Evolutionary conservation across 805 yeast genomes (phyloP), one percentile per base, ranked within the genome.

Genomic region (Grigorovia transvaalensis): DNA sequence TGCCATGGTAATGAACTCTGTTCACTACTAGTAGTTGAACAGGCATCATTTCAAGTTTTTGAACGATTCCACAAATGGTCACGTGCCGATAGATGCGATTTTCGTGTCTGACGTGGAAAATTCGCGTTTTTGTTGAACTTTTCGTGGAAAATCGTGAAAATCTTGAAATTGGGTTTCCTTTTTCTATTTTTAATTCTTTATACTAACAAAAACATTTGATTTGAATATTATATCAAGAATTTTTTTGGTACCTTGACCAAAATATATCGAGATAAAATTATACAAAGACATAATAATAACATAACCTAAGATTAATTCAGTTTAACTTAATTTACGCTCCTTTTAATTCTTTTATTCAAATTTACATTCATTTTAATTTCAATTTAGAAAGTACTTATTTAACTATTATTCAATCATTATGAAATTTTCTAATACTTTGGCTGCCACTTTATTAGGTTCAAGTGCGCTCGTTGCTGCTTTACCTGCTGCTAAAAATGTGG

Each of bases 371-470:
- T 33, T 33, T 33, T 33, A 33, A n/a, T n/a, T 11, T 33, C 38
- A 33, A 33, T 33, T 33, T 13, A 13, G 8, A 33, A 33, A 8
- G 38, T 13, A 33, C 6, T 23, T 23, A 33, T 23, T 23, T 23
- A 23, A 23, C 27, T 23, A 33, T 33, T 33, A 33, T 5, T 33
- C 38, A 45, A 33, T 45, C 47, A 19, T 18, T 46, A 70, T 70
- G 74, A 70, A 61, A 61, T 59, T 70, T 41, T 57, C 71, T 45
- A 56, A 68, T 54, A 60, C 65, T 53, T 53, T 60, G 47, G 64
- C 69, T 50, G 64, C 67, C 35, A 55, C 65, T 46, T 56, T 66
- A 50, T 53, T 68, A 44, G 63, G 68, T 51, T 57, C 70, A 38
- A 61, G 68, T 50, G 57, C 70, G 40, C 45, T 62, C 29, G 67